These are phyloP conservation scores for Angomonas ambiguus DNA, from an alignment of 208 protist species.

Conservation along the genomic window DNA sequence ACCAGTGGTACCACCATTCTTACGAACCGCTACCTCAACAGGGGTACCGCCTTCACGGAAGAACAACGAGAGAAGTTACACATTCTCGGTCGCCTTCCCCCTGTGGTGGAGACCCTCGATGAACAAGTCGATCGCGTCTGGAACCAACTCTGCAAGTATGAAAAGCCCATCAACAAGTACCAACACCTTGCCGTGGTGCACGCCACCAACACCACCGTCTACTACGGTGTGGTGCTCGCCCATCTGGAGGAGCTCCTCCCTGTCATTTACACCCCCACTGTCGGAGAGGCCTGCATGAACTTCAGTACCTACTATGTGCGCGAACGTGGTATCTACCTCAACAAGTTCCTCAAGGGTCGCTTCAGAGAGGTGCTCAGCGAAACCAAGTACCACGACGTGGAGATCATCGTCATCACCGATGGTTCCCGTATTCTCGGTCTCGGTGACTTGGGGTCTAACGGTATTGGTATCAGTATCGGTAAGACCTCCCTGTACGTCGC, in stretches of 20 bases:
- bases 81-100: conserved; percentile 60
- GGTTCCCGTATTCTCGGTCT: conserved; percentile 95
- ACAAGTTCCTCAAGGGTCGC: conserved; percentile 62
- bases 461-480: conserved; percentile 94
- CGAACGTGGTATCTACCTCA: conserved; percentile 90
- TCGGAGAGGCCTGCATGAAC: conserved; percentile 91
- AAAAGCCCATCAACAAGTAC: conserved; percentile 86
- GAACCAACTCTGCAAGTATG: conserved; percentile 58
- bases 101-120: conserved; percentile 72
- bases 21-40: conserved; percentile 75
- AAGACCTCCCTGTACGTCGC: conserved; percentile 93
- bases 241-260: conserved; percentile 74
- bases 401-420: conserved; percentile 96
- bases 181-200: conserved; percentile 62
- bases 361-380: conserved; percentile 82
- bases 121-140: conserved; percentile 70
- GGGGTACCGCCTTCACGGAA: conserved; percentile 74
- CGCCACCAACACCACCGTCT: conserved; percentile 71
- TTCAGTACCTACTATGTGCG: conserved; percentile 80
- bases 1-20: conserved; percentile 31
- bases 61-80: conserved; percentile 67
- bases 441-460: conserved; percentile 92
- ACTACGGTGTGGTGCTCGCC: conserved; percentile 68
- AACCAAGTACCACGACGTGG: conserved; percentile 57
- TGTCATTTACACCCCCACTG: conserved; percentile 89